These are phyloP conservation scores for Rhizopus delemar DNA, from an alignment of 371 early-diverging fungal species.

Conservation along the genomic window DNA sequence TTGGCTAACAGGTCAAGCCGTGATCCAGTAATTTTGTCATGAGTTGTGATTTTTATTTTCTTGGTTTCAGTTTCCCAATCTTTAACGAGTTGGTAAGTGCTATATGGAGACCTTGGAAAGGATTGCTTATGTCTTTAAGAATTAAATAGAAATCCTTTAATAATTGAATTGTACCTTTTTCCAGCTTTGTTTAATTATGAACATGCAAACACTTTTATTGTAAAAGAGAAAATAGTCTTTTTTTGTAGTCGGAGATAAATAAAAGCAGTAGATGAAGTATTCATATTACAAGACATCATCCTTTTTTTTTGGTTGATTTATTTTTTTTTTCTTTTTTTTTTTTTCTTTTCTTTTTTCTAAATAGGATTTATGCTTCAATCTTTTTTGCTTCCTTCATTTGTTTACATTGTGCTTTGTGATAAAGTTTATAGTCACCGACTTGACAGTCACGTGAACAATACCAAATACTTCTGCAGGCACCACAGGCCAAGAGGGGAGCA, in stretches of 20 bases:
- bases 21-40: constrained; percentile 40
- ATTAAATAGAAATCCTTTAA: too few species aligned
- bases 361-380: background rate
- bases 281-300: too few species aligned
- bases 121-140: too few species aligned
- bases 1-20: constrained; percentile 33
- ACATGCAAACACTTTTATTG: background rate
- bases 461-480: constrained; percentile 63
- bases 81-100: background rate
- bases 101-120: background rate
- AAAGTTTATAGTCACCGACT: constrained; percentile 53
- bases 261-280: background rate
- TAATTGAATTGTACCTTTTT: too few species aligned
- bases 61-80: constrained; percentile 8
- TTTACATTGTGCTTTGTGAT: constrained; percentile 58
- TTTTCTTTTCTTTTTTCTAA: too few species aligned
- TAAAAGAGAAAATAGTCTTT: too few species aligned
- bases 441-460: constrained; percentile 69
- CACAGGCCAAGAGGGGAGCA: constrained; percentile 58
- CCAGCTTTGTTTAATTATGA: background rate
- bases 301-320: too few species aligned
- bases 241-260: background rate
- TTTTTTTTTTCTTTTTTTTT: too few species aligned
- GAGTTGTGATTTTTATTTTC: constrained; percentile 18
- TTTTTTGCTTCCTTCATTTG: constrained; percentile 12